Base-by-base conservation (phyloP, 2,329 filamentous ascomycete species). In the Gnomoniopsis smithogilvyi region DNA sequence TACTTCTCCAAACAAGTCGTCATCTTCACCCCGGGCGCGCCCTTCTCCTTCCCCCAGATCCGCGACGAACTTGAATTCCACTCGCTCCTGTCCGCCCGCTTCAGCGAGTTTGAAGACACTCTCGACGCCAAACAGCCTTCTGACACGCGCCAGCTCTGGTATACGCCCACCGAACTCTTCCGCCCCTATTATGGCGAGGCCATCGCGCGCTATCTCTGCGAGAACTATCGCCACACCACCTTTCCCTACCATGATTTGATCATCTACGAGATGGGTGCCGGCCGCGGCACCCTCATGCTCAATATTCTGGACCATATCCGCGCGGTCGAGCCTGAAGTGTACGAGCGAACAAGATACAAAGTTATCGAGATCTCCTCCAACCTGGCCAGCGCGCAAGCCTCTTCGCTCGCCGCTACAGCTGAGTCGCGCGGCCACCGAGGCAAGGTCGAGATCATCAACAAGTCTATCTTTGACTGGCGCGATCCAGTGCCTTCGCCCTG, bases 181-280 rank as follows among this genome's bases (percentile, higher is more conserved):
- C 86, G 91, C 34, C 95, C 96, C 0, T 96, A 94, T 75, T 99
- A 99, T 72, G 96, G 94, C 70, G 93, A 99, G 79, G 91, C 95
- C 36, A 91, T 99, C 66, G 95, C 94, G n/a, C 88, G 94, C 21
- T 97, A 98, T 73, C 85, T 99, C 48, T 88, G 98, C 65, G 88
- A 91, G 65, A 97, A 99, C 78, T 99, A 99, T 82, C 92, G 95
- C 72, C 85, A 97, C 71, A 91, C 91, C 48, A 85, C 92, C 58
- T 98, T 95, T 72, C 95, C 95, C 2, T 97, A 98, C 78, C 88
- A 97, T 74, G 95, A 99, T 74, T 84, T 99, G 54, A 91, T 96
- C 67, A 96, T 99, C 73, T 99, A 97, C 82, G 95, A 99, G 73
- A 96, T 99, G 90, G 95, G 95, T 54, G 95, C 95, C 43, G 95